Base-by-base conservation (phyloP, 2,329 filamentous ascomycete species). In the Aspergillus latus region DNA sequence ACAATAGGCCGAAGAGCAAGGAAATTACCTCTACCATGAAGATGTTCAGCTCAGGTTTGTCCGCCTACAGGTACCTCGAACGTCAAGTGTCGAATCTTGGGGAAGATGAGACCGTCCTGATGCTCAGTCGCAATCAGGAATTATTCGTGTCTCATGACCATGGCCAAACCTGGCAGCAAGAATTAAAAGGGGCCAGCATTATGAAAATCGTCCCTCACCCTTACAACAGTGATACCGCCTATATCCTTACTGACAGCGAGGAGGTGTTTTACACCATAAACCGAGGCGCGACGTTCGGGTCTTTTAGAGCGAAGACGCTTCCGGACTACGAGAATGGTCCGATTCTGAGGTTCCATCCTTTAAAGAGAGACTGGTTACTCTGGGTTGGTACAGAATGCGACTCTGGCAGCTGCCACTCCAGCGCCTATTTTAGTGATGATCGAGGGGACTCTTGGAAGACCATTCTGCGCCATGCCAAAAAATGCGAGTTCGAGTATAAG, bases 301-400 rank as follows among this genome's bases (percentile, higher is more conserved):
- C 78, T 48, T 96, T 97, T 73, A 74, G 89, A 57, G 85, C 88
- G 2, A 89, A 88, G 1, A 79, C 83, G 42, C 82, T 82, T 61
- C 80, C 81, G n/a, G 82, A 81, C 73, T 72, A 62, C 63, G 62
- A 71, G 64, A 62, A 28, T 11, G 26, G 79, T 4, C 81, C 84
- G 15, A 80, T 92, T 42, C 72, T 90, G 64, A 80, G 81, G 34
- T 99, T 99, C 76, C 94, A 99, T 66, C 89, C 92, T 1, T 85
- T 88, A 63, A 84, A 88, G 66, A 88, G 88, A 69, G 89, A 96
- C 66, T 97, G 92, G 91, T 80, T 97, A 43, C 89, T 99, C 59
- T 97, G 92, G 92, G 85, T 88, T 48, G 93, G 92, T 39, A 77
- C 77, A 61, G 83, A 88, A 59, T 95, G 90, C 69, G 83, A 86